Base-by-base conservation (phyloP, 1,139 yeast species). In the Pichia sp. region DNA sequence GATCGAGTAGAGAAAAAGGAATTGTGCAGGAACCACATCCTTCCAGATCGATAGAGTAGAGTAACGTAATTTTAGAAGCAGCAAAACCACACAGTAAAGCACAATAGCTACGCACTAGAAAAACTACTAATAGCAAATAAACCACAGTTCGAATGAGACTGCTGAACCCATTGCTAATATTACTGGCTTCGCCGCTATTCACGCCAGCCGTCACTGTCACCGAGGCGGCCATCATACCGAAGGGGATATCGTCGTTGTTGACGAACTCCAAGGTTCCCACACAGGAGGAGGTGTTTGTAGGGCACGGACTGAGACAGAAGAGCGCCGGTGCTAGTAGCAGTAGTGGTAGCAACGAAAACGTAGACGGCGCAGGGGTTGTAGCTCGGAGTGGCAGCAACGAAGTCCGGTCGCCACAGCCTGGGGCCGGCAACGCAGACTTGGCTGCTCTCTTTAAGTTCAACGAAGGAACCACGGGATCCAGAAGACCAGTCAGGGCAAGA, bases 191-290 rank as follows among this genome's bases (percentile, higher is more conserved):
- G 10, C 4, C 33, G 9, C 16, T 40, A 27, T 27, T 27, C 29
- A 27, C 29, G 29, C 29, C 29, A 7, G 29, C 29, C 29, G 29
- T 27, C 4, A 20, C 7, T 20, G 17, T 8, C 6, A 17, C 24
- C 8, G 14, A 40, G 7, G 33, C 47, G 12, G 53, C 48, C 6
- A 30, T 48, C 30, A 54, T 51, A n/a, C 51, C 53, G 3, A 52
- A 51, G 29, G 45, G 50, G n/a, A 27, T 49, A 5, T 48, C 54
- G 10, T 40, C 45, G 20, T 24, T 48, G 27, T 41, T 49, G 16
- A 44, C 54, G 6, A 47, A 52, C 20, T 34, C 17, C 8, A 44
- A 49, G 46, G 46, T 45, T n/a, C 49, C 44, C 10, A 8, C 50
- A 40, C 27, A 41, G 6, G 17, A 43, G 16, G 46, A 50, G 7